Conservation (phyloP, 2,329 filamentous ascomycete genomes). For the Microsporum audouinii region DNA sequence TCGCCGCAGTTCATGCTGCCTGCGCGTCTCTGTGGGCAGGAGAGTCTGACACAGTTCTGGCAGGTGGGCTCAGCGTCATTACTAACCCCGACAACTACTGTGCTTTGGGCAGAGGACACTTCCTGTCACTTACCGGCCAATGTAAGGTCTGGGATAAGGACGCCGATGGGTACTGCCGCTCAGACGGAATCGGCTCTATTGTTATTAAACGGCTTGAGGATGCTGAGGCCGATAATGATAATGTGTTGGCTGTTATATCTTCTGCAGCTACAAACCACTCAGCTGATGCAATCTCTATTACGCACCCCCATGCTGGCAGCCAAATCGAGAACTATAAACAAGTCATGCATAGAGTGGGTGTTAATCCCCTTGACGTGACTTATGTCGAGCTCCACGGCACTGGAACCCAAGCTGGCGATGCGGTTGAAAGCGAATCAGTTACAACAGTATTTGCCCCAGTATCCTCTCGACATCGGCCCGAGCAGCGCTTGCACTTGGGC, state of each 20-base stretch:
- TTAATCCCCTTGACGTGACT: slow-evolving; percentile 31
- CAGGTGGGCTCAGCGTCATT: slow-evolving; percentile 22
- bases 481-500: slow-evolving; percentile 13
- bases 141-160: slow-evolving; percentile 24
- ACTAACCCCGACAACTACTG: slow-evolving; percentile 15
- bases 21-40: slow-evolving; percentile 11
- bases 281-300: slow-evolving; percentile 70
- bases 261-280: slow-evolving; percentile 70
- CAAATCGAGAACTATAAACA: slow-evolving; percentile 60
- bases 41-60: slow-evolving; percentile 14
- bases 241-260: slow-evolving; percentile 32
- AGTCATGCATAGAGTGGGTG: slow-evolving; percentile 59
- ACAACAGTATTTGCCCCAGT: slow-evolving; percentile 50
- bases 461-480: slow-evolving; percentile 18
- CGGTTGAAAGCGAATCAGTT: slow-evolving; percentile 42
- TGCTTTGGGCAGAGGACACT: slow-evolving; percentile 21
- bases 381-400: slow-evolving; percentile 2
- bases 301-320: slow-evolving; percentile 65
- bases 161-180: slow-evolving; percentile 36
- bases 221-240: slow-evolving; percentile 32
- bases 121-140: slow-evolving; percentile 23
- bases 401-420: slow-evolving; percentile 5
- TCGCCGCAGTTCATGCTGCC: slow-evolving; percentile 14
- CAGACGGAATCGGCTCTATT: slow-evolving; percentile 32
- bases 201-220: slow-evolving; percentile 32